Percentiles rank a stretch among this genome's conserved stretches.
Evolutionary conservation across 768 basidiomycete genomes (phyloP).

Genomic region (Suillus alpinus): DNA sequence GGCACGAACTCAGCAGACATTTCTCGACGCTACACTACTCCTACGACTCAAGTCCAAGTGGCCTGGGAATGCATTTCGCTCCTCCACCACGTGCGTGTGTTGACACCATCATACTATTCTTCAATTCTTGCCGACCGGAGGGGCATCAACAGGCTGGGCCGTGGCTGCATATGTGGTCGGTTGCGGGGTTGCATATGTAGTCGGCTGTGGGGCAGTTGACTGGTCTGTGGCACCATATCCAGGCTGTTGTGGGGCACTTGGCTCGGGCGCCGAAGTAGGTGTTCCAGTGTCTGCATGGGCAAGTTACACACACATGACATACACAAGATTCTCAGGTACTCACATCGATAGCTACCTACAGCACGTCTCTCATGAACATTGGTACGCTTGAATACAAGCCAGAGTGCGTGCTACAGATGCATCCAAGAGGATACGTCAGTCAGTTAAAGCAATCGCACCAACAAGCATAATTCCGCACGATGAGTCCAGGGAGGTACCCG

Average conservation of each 20-base stretch:
- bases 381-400: conserved; percentile 82
- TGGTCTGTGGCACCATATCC: background rate
- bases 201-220: background rate
- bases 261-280: conserved; percentile 15
- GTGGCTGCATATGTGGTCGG: background rate
- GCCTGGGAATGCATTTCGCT: background rate
- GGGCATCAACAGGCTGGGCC: background rate
- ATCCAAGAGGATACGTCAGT: background rate
- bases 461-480: conserved; percentile 31
- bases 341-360: conserved; percentile 64
- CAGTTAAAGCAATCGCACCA: background rate
- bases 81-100: background rate
- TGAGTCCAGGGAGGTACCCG: conserved; percentile 67
- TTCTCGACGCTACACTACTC: background rate
- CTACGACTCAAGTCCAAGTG: background rate
- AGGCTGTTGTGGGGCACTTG: background rate
- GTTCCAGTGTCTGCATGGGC: conserved; percentile 20
- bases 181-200: background rate
- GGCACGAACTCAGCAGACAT: background rate
- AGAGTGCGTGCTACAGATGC: conserved; percentile 67
- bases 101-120: background rate
- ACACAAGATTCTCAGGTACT: conserved; percentile 26
- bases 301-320: background rate
- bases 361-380: conserved; percentile 77
- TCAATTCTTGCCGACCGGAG: background rate